A percentile compares a stretch with the other conserved stretches of the same genome.
phyloP scores from a whole-genome alignment of 2,329 filamentous ascomycete species.

The Talaromyces sp. region DNA sequence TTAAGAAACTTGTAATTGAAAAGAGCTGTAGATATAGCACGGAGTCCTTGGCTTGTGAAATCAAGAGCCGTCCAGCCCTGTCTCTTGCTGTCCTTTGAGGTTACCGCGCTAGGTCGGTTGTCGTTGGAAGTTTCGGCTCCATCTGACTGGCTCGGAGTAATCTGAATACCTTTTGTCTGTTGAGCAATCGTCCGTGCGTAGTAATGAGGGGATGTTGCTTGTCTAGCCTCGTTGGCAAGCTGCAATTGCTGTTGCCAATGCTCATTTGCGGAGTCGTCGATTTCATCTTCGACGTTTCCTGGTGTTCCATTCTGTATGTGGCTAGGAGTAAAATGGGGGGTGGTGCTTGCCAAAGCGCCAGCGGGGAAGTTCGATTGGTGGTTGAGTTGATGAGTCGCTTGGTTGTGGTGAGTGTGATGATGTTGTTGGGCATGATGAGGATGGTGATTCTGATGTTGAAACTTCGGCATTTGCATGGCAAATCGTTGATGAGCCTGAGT shows the following conservation, averaged over 20 bases:
- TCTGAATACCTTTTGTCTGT: conserved; percentile 43
- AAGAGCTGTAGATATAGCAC: conserved; percentile 70
- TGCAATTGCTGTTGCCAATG: conserved; percentile 88
- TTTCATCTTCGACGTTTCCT: conserved; percentile 50
- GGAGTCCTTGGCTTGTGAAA: conserved; percentile 90
- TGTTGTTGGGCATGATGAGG: conserved; percentile 42
- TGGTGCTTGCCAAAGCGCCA: conserved; percentile 42
- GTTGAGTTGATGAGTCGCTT: conserved; percentile 39
- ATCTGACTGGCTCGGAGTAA: conserved; percentile 45
- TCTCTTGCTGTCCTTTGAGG: conserved; percentile 51
- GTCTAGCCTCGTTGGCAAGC: conserved; percentile 66
- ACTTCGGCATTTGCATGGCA: conserved; percentile 46
- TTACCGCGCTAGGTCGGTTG: conserved; percentile 61
- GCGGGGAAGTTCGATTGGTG: conserved; percentile 49
- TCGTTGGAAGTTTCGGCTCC: conserved; percentile 48
- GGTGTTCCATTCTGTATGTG: conserved; percentile 58
- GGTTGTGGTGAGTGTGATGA: conserved; percentile 40
- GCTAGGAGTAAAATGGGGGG: conserved; percentile 54
- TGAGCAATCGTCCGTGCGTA: conserved; percentile 53
- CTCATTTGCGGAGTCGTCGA: conserved; percentile 56
- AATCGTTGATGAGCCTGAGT: conserved; percentile 45
- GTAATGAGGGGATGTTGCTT: conserved; percentile 66
- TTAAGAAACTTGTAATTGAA: conserved; percentile 87
- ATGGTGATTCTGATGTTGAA: conserved; percentile 44
- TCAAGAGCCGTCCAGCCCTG: conserved; percentile 93